phyloP scores from a whole-genome alignment of 164 flowering plant species.

The Liquidambar formosana region DNA sequence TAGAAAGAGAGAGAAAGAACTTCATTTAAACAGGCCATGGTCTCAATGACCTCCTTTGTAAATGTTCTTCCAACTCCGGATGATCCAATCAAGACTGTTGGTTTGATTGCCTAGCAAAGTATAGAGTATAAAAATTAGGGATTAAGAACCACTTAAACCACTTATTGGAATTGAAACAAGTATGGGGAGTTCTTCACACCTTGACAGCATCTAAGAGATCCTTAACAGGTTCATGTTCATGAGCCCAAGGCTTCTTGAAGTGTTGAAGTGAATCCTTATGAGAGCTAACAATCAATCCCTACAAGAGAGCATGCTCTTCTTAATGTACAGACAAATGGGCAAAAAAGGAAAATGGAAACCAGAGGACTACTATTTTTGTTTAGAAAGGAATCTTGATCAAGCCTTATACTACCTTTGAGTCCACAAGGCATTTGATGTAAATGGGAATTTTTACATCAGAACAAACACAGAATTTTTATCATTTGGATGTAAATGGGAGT shows the following conservation, averaged over 20 bases:
- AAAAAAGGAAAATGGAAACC: background rate
- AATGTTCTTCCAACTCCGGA: conserved; percentile 7
- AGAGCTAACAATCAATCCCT: conserved; percentile 33
- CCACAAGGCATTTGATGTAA: no score
- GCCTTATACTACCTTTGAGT: conserved; percentile 67
- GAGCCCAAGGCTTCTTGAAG: conserved; percentile 37
- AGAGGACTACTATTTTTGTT: background rate
- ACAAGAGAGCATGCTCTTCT: no score
- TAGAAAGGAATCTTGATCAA: background rate
- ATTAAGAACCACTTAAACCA: no score
- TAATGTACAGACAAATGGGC: no score
- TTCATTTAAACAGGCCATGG: conserved; percentile 78
- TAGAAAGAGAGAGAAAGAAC: conserved; percentile 25
- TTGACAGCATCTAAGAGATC: conserved; percentile 31
- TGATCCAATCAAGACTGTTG: conserved; percentile 14
- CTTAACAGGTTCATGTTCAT: conserved; percentile 30
- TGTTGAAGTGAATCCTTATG: conserved; percentile 30
- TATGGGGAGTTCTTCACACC: no score
- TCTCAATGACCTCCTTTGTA: conserved; percentile 50
- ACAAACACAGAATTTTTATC: no score
- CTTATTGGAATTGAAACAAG: background rate
- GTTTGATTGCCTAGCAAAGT: conserved; percentile 17
- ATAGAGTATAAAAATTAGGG: no score
- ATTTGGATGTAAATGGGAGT: no score
- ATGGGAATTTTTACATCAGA: no score